phyloP scores from a whole-genome alignment of 805 yeast genomes.

The Candida palmyrensis region DNA sequence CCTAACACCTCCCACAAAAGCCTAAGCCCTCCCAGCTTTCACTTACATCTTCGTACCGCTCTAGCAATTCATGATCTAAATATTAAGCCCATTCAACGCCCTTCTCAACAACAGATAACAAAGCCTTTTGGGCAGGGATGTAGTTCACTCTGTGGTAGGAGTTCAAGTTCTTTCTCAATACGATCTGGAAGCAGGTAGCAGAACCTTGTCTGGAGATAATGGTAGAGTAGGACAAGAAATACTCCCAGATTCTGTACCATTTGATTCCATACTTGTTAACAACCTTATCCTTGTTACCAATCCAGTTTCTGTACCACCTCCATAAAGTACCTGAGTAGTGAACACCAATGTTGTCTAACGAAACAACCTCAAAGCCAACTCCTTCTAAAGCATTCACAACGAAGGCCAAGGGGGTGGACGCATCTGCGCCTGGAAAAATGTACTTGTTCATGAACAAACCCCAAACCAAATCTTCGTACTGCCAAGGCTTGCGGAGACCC shows the following conservation, averaged over 20 bases:
- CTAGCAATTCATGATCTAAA: slow-evolving; percentile 1
- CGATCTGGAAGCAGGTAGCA: slow-evolving; percentile 88
- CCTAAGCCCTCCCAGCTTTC: not conserved
- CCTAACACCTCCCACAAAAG: too few relatives aligned
- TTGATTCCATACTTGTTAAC: slow-evolving; percentile 76
- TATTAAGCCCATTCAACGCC: slow-evolving; percentile 56
- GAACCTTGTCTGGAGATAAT: slow-evolving; percentile 90
- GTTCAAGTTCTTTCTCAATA: slow-evolving; percentile 84
- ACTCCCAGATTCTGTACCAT: slow-evolving; percentile 95
- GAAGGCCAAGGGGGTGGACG: slow-evolving; percentile 87
- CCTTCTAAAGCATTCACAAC: slow-evolving; percentile 73
- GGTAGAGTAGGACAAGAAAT: slow-evolving; percentile 75
- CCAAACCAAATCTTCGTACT: slow-evolving; percentile 90
- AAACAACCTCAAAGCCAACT: slow-evolving; percentile 80
- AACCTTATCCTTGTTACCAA: slow-evolving; percentile 72
- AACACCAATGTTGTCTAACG: slow-evolving; percentile 85
- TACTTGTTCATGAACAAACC: slow-evolving; percentile 95
- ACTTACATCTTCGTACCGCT: slow-evolving; percentile 1
- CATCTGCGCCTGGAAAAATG: slow-evolving; percentile 97
- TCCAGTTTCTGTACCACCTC: slow-evolving; percentile 95
- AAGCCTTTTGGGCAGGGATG: slow-evolving; percentile 72
- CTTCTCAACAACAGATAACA: slow-evolving; percentile 52
- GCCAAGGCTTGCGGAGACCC: slow-evolving; percentile 89
- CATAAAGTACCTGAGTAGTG: slow-evolving; percentile 87
- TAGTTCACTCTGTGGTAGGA: slow-evolving; percentile 79